phyloP scores from a whole-genome alignment of 768 basidiomycete species.

The Termitomyces eurrhizus region DNA sequence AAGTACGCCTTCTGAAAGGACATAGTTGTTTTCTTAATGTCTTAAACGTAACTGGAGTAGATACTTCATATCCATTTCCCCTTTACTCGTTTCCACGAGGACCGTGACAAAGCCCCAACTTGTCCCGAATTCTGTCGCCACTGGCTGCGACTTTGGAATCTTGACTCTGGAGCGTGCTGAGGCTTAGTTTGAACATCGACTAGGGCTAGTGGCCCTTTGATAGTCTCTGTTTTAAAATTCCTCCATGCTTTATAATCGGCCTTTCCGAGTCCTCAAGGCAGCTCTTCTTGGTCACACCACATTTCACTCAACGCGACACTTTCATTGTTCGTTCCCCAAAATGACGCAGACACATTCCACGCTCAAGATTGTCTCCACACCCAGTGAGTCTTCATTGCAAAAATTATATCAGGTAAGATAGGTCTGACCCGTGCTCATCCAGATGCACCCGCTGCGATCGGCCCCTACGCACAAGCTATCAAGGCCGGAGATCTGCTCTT shows the following conservation, averaged over 20 bases:
- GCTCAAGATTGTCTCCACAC: slow-evolving; percentile 36
- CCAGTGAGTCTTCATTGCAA: slow-evolving; percentile 26
- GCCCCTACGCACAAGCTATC: slow-evolving; percentile 88
- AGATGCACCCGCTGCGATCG: slow-evolving; percentile 79
- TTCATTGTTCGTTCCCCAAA: slow-evolving; percentile 11
- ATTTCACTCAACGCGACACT: slow-evolving; percentile 4
- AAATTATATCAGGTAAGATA: not conserved
- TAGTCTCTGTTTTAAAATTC: slow-evolving; percentile 10
- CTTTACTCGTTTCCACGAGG: no score
- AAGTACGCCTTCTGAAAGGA: not conserved
- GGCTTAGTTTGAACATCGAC: not conserved
- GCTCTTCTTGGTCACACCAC: slow-evolving; percentile 2
- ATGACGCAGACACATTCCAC: slow-evolving; percentile 39
- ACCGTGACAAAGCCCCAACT: not conserved
- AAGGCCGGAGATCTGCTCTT: slow-evolving; percentile 84
- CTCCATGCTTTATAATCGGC: slow-evolving; percentile 16
- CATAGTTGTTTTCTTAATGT: not conserved
- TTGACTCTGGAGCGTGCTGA: slow-evolving; percentile 5
- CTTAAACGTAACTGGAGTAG: not conserved
- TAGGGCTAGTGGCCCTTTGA: not conserved
- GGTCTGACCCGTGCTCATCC: slow-evolving; percentile 6
- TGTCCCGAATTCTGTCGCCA: not conserved
- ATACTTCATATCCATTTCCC: not conserved
- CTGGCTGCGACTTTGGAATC: not conserved
- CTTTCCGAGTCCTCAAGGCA: slow-evolving; percentile 9